Evolutionary conservation across 2,329 filamentous ascomycete species (phyloP).

Genomic region (Microsporum ferrugineum): DNA sequence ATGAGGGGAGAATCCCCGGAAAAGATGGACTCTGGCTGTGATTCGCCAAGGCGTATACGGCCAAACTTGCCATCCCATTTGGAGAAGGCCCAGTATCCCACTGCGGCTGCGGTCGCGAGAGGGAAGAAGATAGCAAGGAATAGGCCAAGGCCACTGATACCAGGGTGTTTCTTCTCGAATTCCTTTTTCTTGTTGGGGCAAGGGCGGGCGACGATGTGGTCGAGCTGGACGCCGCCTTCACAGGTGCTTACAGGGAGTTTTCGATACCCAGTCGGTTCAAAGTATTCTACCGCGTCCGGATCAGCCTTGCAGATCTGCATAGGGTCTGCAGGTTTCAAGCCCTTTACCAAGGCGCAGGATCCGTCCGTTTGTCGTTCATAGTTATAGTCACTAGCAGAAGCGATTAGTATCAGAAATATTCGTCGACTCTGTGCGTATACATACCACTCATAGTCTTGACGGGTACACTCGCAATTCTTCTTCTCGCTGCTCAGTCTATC

Average conservation of each 20-base stretch:
- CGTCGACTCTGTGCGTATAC: constrained; percentile 19
- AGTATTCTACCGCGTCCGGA: constrained; percentile 64
- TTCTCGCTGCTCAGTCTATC: constrained; percentile 58
- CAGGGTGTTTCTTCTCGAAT: constrained; percentile 57
- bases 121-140: constrained; percentile 79
- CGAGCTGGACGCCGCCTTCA: constrained; percentile 59
- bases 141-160: constrained; percentile 59
- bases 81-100: constrained; percentile 74
- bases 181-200: constrained; percentile 76
- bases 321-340: constrained; percentile 55
- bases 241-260: constrained; percentile 85
- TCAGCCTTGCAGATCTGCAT: constrained; percentile 48
- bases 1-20: constrained; percentile 67
- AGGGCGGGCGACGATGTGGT: constrained; percentile 52
- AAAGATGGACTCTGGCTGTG: constrained; percentile 34
- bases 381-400: constrained; percentile 66
- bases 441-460: constrained; percentile 87
- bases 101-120: constrained; percentile 54
- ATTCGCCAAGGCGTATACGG: constrained; percentile 77
- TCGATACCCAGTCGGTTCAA: constrained; percentile 76
- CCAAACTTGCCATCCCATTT: constrained; percentile 88
- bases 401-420: background rate
- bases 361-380: constrained; percentile 69
- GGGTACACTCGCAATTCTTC: constrained; percentile 69
- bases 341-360: constrained; percentile 64